These are phyloP conservation scores for Penicillium desertorum DNA, from an alignment of 495 filamentous ascomycete species.

Conservation along the genomic window DNA sequence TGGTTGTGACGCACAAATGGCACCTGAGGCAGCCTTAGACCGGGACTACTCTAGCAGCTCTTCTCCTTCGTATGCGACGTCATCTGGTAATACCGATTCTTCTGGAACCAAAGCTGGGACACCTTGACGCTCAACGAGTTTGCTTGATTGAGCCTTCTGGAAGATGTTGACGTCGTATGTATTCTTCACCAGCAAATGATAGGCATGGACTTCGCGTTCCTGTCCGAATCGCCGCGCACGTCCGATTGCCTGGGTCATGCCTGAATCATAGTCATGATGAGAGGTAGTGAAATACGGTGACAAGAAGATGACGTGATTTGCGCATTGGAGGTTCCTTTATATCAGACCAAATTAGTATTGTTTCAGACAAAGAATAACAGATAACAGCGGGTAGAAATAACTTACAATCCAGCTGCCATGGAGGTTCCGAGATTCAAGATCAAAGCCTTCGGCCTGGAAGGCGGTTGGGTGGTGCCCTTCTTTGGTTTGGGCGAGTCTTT, in stretches of 20 bases:
- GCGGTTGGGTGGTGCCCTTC: background rate
- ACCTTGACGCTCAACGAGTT: conserved; percentile 25
- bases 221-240: conserved; percentile 68
- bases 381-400: conserved; percentile 9
- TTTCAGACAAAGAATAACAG: background rate
- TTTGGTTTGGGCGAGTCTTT: background rate
- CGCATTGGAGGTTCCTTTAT: conserved; percentile 66
- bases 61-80: conserved; percentile 6
- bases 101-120: background rate
- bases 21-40: background rate
- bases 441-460: conserved; percentile 47
- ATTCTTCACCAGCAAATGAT: conserved; percentile 59
- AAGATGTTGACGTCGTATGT: conserved; percentile 74
- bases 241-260: conserved; percentile 71
- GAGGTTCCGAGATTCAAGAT: conserved; percentile 64
- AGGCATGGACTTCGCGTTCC: conserved; percentile 63
- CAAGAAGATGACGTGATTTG: conserved; percentile 77
- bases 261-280: conserved; percentile 57
- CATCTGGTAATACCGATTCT: background rate
- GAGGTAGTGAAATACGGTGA: conserved; percentile 56
- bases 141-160: conserved; percentile 38
- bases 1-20: no score
- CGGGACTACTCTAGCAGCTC: background rate
- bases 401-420: conserved; percentile 69
- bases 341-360: background rate